A percentile compares a stretch with the other conserved stretches of the same genome.
These are phyloP conservation scores for Chlorella sorokiniana DNA, from an alignment of 139 green algal species.

Conservation along the genomic window DNA sequence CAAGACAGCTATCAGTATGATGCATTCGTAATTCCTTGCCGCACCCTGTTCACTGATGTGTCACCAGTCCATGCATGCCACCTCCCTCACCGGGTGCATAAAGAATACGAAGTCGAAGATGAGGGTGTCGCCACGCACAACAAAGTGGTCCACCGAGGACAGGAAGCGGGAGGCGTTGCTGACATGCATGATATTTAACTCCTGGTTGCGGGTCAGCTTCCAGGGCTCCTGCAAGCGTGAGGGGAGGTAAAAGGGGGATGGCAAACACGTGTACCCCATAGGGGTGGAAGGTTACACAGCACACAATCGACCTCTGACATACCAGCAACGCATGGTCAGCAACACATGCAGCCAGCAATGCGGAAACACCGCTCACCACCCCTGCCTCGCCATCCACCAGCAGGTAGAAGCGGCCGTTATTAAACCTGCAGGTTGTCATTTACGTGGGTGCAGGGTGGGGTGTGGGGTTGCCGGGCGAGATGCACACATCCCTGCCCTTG, in stretches of 20 bases:
- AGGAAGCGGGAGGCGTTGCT: slow-evolving; percentile 41
- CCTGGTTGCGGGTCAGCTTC: slow-evolving; percentile 62
- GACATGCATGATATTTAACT: slow-evolving; percentile 61
- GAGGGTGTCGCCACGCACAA: slow-evolving; percentile 78
- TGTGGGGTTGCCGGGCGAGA: not conserved
- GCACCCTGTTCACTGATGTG: too few relatives aligned
- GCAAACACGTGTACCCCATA: too few relatives aligned
- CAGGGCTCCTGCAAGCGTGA: slow-evolving; percentile 26
- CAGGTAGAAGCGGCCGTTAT: slow-evolving; percentile 73
- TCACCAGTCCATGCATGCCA: not conserved
- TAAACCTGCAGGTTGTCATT: slow-evolving; percentile 70
- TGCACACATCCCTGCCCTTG: not conserved
- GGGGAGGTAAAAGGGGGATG: not conserved
- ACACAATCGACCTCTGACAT: not conserved
- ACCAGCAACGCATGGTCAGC: not conserved
- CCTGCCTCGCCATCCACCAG: slow-evolving; percentile 68
- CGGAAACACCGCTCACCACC: slow-evolving; percentile 29
- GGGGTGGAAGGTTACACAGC: not conserved
- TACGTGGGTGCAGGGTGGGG: not conserved
- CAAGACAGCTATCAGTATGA: too few relatives aligned
- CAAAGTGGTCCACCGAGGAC: slow-evolving; percentile 34
- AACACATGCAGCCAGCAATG: too few relatives aligned
- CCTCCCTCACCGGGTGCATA: slow-evolving; percentile 66
- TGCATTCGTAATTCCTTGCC: too few relatives aligned
- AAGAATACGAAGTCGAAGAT: slow-evolving; percentile 91